Evolutionary conservation across 2,329 filamentous ascomycete species (phyloP), one percentile per base, ranked within the genome.

Genomic region (Cercospora zeina): DNA sequence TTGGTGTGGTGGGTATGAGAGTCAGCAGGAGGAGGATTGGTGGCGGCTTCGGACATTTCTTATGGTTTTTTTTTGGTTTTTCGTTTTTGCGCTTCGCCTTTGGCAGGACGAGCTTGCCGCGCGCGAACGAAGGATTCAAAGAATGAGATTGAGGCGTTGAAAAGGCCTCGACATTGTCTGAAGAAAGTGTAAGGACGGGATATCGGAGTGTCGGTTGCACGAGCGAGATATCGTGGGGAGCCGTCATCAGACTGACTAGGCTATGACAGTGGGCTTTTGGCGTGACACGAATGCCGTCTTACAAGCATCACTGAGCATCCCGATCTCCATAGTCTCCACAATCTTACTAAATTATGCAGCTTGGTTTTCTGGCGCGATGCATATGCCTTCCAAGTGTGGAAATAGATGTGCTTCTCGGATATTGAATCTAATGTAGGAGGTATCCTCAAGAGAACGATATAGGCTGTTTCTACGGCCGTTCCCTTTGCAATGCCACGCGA

Each of bases 221-320:
- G 47, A 51, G 47, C 24, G 30, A 31, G 47, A 51, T 51, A 51
- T 51, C 27, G 47, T 19, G 47, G 47, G 47, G 47, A 51, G 47
- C 47, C 47, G 47, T 51, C 24, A 16, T 31, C 39, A 51, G 14
- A 5, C 27, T 31, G 24, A 51, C 47, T 51, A 21, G 24, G 24
- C 24, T 14, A 51, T 31, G 47, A 51, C 30, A 13, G n/a, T 51
- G 47, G 13, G 13, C 24, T 14, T 9, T 10, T 51, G n/a, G n/a
- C 19, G 47, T 51, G 47, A 51, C 24, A 30, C 47, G 47, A 51
- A 30, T 30, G 13, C 27, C 47, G 47, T 30, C 47, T 31, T 19
- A 51, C 47, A 51, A 51, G 47, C 47, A 51, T 45, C 16, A 45
- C 19, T 19, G 24, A 6, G 24, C 24, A 27, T 27, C 24, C 6